phyloP scores from a whole-genome alignment of 1,284 basidiomycete genomes.

The Sporisorium iseilematis-ciliati region DNA sequence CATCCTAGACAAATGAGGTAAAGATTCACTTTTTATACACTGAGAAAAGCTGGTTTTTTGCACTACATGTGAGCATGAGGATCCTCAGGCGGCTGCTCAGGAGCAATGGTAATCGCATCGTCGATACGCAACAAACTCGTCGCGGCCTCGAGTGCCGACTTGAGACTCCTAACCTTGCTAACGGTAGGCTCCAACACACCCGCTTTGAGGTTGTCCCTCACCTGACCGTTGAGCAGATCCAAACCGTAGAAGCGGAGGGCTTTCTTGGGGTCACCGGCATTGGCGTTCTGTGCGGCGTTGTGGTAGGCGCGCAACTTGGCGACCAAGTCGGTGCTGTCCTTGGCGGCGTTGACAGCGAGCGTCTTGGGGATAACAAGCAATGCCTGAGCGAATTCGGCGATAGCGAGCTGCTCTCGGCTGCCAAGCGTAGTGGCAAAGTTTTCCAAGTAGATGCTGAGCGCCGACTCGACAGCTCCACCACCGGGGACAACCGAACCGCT shows the following conservation, averaged over 20 bases:
- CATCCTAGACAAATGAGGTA: background rate
- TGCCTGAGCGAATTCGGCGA: constrained; percentile 95
- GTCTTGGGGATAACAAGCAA: constrained; percentile 94
- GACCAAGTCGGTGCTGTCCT: constrained; percentile 97
- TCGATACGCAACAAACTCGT: constrained; percentile 95
- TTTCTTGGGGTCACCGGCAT: constrained; percentile 92
- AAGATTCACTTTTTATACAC: constrained; percentile 16
- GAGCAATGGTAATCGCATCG: constrained; percentile 73
- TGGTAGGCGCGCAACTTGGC: constrained; percentile 95
- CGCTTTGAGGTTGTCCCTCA: constrained; percentile 91
- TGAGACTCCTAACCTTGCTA: constrained; percentile 95
- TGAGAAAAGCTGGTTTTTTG: background rate
- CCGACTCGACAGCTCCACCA: constrained; percentile 96
- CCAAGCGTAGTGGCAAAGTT: constrained; percentile 97
- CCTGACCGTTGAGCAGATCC: constrained; percentile 92
- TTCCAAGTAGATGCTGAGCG: constrained; percentile 96
- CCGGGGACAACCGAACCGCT: constrained; percentile 96
- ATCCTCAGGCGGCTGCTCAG: constrained; percentile 65
- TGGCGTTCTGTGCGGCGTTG: constrained; percentile 90
- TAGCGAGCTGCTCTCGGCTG: constrained; percentile 96
- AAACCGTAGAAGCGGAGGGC: constrained; percentile 92
- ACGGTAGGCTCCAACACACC: constrained; percentile 97
- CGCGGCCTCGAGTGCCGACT: constrained; percentile 95
- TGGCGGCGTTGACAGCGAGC: constrained; percentile 96
- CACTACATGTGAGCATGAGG: constrained; percentile 68